Evolutionary conservation across 768 basidiomycete genomes (phyloP).

Genomic region (Mycena belliarum): DNA sequence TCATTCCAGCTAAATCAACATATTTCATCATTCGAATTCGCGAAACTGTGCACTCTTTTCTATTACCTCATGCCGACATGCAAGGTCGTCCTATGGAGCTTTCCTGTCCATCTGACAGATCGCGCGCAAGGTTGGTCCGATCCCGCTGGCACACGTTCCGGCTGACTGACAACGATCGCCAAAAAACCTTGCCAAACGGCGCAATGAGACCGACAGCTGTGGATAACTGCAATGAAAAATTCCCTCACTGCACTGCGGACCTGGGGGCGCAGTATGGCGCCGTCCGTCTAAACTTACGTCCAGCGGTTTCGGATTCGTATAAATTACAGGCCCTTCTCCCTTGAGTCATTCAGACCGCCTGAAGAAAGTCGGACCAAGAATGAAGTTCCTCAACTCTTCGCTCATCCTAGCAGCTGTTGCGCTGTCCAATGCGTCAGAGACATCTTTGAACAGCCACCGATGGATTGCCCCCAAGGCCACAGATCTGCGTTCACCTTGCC

Average conservation of each 20-base stretch:
- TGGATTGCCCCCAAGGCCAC: constrained; percentile 7
- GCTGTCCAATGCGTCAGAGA: background rate
- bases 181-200: background rate
- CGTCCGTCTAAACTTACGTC: background rate
- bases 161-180: background rate
- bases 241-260: background rate
- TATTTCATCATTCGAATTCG: too few relatives aligned
- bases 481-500: constrained; percentile 13
- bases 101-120: too few relatives aligned
- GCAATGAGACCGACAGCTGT: background rate
- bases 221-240: background rate
- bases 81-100: too few relatives aligned
- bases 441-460: background rate
- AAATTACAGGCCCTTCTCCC: background rate
- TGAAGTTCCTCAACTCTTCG: background rate
- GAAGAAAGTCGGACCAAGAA: background rate
- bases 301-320: background rate
- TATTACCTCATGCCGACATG: too few relatives aligned
- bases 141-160: background rate
- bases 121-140: background rate
- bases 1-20: too few relatives aligned
- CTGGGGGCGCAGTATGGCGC: background rate
- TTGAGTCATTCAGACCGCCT: background rate
- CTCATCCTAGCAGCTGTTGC: background rate
- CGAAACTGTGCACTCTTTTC: too few relatives aligned